Evolutionary conservation across 169 alveolate species (phyloP), one percentile per base, ranked within the genome.

Genomic region (Plasmodium sp.): DNA sequence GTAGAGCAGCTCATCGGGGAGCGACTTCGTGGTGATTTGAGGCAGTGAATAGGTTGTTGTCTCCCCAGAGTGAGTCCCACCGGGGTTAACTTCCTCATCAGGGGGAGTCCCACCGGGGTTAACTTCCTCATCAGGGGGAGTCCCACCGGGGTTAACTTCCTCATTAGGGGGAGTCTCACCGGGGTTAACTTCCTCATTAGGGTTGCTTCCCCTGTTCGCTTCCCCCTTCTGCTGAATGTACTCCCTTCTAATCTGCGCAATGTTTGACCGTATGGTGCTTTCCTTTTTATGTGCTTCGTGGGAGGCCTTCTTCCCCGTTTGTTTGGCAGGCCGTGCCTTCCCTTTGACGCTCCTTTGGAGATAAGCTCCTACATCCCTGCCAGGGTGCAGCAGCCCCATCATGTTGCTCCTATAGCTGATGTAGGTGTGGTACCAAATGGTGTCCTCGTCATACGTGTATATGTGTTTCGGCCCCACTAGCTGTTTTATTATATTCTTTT

Each of bases 391-490:
- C 36, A 84, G 31, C 14, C 4, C 14, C 80, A 48, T 84, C 51
- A 84, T 84, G 74, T 74, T 84, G 31, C 79, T 7, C 81, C 62
- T 75, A 84, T 84, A 84, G 34, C 41, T 84, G 18, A n/a, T 51
- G 54, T 84, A 84, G 14, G 43, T 31, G 18, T 22, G 56, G 51
- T 27, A 36, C 51, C 77, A 51, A 27, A 84, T 73, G 2, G 12
- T 84, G 12, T 71, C 54, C 33, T 7, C 39, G 62, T 84, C 16
- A 39, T 36, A 84, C 22, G 58, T 84, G 81, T 84, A 62, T 73
- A 10, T 31, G 18, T 84, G 79, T 14, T 84, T 75, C 5, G 3
- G 56, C 16, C 62, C 74, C 6, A 84, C 36, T 43, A 84, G 16
- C 43, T 84, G 84, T 58, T 58, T 84, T 2, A 84, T 74, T 75